Percentiles rank a stretch among this genome's conserved stretches.
Conservation (phyloP, 1,284 basidiomycete species). For the Leucoagaricus sp. region DNA sequence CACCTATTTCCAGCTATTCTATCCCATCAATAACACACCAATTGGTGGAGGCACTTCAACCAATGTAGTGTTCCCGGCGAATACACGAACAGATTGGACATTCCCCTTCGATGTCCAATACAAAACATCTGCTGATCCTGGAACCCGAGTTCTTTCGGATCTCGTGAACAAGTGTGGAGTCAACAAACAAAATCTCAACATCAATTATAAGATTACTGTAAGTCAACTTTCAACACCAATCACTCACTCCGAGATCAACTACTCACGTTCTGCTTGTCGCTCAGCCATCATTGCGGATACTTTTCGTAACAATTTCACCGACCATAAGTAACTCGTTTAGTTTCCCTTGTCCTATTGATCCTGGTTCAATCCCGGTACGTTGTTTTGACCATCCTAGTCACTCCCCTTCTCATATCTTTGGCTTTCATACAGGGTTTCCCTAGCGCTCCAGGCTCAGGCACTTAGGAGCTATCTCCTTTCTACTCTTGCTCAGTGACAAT, state of each 20-base stretch:
- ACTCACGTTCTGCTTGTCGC: background rate
- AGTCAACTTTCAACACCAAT: constrained; percentile 26
- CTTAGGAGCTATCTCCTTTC: background rate
- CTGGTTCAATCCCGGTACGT: constrained; percentile 38
- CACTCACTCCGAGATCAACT: background rate
- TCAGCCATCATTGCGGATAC: constrained; percentile 62
- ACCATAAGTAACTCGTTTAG: constrained; percentile 65
- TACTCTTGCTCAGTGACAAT: background rate
- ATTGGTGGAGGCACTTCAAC: constrained; percentile 70
- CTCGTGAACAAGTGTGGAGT: constrained; percentile 69
- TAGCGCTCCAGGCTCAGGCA: background rate
- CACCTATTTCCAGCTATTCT: constrained; percentile 54
- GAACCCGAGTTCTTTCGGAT: constrained; percentile 62
- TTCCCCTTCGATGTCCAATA: constrained; percentile 85
- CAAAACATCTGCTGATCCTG: constrained; percentile 60
- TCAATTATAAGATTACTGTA: constrained; percentile 75
- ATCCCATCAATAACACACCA: constrained; percentile 69
- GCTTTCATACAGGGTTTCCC: too few relatives aligned
- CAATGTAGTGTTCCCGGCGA: constrained; percentile 65
- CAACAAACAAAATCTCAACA: constrained; percentile 53
- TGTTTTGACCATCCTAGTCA: background rate
- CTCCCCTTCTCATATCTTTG: background rate
- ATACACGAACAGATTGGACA: constrained; percentile 71
- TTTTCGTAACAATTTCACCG: constrained; percentile 71
- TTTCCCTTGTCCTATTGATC: constrained; percentile 67